Evolutionary conservation across 768 basidiomycete genomes (phyloP), one percentile per base, ranked within the genome.

Genomic region (Termitomyces sp.): DNA sequence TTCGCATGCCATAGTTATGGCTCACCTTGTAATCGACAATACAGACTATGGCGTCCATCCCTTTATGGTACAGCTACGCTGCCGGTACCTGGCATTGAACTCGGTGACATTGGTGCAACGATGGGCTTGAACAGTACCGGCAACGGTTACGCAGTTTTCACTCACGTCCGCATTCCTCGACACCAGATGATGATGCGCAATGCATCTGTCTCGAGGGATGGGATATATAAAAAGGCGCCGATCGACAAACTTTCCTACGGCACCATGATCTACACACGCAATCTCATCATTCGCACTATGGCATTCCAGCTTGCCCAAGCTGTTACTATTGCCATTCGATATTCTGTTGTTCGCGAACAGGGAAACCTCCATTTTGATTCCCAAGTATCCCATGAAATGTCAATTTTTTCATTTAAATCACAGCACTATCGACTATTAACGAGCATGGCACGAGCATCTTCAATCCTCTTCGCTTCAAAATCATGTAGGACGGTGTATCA

Each of bases 1-100:
- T 13, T 62, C 69, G 4, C 67, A 70, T 53, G 68, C 66, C 22
- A 63, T 70, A 22, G 64, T 69, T 22, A 66, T 68, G 63, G 69
- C 69, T 1, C 62, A 61, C 12, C 50, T 68, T 5, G 22, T 24
- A 22, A 44, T 44, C 24, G 43, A 44, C 12, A 44, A 44, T 10
- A 44, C 43, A 44, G 22, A 24, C 43, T 22, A 44, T 24, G 43
- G 43, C 13, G 43, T 44, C 12, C 43, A 24, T 44, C 59, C 63
- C 0, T 70, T 69, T 42, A 64, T 70, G 50, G 60, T 65, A 8
- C 69, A 70, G 56, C 54, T 70, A 18, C 65, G 68, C 14, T 65
- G 28, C 66, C 68, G 5, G 33, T 66, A 30, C 58, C 60, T 2
- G 68, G 66, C 3, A 58, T 69, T 24, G 66, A 70, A 49, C 59